Evolutionary conservation across 176 grass and related monocot genomes (phyloP), one percentile per base, ranked within the genome.

Genomic region (Avena insularis): DNA sequence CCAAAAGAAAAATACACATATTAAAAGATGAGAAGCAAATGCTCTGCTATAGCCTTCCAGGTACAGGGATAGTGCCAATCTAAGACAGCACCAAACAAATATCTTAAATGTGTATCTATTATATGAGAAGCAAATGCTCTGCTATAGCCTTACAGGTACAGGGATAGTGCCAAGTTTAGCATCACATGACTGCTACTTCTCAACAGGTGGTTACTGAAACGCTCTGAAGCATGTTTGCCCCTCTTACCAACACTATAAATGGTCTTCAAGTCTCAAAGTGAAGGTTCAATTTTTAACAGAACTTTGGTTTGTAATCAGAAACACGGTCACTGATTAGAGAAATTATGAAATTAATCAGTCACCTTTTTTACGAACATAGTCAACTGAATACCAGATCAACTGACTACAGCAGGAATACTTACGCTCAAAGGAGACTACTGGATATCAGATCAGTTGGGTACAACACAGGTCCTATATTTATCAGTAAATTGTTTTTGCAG

Each of bases 251-350:
- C 12, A 75, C 46, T 50, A 51, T 51, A 51, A 74, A 88, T 59
- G 12, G 12, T 2, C 81, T 55, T 56, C 66, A 81, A 76, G 50
- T 65, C 17, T 48, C 75, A 35, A 85, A 80, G 48, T 33, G 36
- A 48, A 87, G 27, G 13, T 87, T 80, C 49, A 67, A 21, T 82
- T 67, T 67, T 33, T 79, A 71, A 55, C 75, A 68, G 53, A 36
- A 64, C 17, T 47, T 81, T 27, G 40, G 78, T 15, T 59, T 20
- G 45, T 15, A 27, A 78, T 15, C 46, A 75, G 71, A 75, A 75
- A 50, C 46, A 15, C 21, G 21, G 21, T 50, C 57, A 83, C 67
- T 79, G 35, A 56, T 87, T 46, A 56, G 31, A 73, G 6, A 35
- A 63, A 43, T 40, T 83, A 83, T 56, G 71, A 15, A 51, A 58